Evolutionary conservation across 176 grass and related monocot genomes (phyloP).

Genomic region (Chrysopogon serrulatus): DNA sequence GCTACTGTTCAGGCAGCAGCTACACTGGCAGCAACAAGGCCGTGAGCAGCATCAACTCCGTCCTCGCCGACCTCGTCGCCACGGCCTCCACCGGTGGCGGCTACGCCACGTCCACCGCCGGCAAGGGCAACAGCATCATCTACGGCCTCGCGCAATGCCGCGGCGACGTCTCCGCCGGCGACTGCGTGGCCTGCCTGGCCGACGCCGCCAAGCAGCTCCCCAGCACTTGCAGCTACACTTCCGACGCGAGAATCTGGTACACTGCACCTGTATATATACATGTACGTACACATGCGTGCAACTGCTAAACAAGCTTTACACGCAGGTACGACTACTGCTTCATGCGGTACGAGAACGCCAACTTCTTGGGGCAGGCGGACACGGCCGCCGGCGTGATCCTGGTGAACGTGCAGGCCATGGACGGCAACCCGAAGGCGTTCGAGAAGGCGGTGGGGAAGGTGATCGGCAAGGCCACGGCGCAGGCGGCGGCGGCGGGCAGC

Average conservation of each 20-base stretch:
- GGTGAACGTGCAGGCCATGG: conserved; percentile 40
- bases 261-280: too few relatives aligned
- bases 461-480: conserved; percentile 22
- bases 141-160: conserved; percentile 73
- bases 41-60: conserved; percentile 33
- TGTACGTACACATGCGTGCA: too few relatives aligned
- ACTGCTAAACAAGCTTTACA: background rate
- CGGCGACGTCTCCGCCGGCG: conserved; percentile 48
- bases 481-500: conserved; percentile 33
- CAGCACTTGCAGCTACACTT: conserved; percentile 29
- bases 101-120: conserved; percentile 48
- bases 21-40: conserved; percentile 21
- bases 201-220: conserved; percentile 62
- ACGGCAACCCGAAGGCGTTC: conserved; percentile 41
- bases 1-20: conserved; percentile 32
- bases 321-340: conserved; percentile 75
- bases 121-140: conserved; percentile 16
- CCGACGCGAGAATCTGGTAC: conserved; percentile 64
- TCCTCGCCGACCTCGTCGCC: conserved; percentile 56
- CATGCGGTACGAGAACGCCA: conserved; percentile 46
- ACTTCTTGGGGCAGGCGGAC: conserved; percentile 49
- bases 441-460: conserved; percentile 37
- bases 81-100: conserved; percentile 39
- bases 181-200: conserved; percentile 52
- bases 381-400: conserved; percentile 31